phyloP scores from a whole-genome alignment of 2,329 filamentous ascomycete genomes.

The Magnaporthales sp. region DNA sequence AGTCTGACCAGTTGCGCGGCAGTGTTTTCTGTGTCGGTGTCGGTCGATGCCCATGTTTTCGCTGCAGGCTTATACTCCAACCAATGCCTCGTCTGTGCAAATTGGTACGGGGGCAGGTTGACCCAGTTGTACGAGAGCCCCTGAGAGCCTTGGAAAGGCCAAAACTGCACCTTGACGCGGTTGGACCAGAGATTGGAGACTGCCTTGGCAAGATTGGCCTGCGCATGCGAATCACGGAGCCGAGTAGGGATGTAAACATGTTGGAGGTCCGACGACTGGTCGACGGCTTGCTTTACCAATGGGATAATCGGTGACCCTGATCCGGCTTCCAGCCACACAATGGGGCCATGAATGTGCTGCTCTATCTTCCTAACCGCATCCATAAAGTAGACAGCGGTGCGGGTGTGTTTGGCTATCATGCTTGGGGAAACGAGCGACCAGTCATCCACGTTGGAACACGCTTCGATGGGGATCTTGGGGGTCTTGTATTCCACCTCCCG shows the following conservation, averaged over 20 bases:
- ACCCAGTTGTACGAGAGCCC: conserved; percentile 14
- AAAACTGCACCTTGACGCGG: conserved; percentile 25
- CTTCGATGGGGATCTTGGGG: conserved; percentile 22
- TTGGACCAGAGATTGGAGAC: conserved; percentile 27
- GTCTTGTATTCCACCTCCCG: conserved; percentile 19
- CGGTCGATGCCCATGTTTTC: too few species aligned
- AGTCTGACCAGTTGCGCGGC: too few species aligned
- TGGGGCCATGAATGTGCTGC: conserved; percentile 11
- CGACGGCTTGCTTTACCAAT: conserved; percentile 14
- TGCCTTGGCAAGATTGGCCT: conserved; percentile 13
- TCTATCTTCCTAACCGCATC: conserved; percentile 29
- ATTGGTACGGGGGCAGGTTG: conserved; percentile 30
- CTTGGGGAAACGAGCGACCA: neutral
- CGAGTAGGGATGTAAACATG: too few species aligned
- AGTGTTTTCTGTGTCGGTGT: too few species aligned
- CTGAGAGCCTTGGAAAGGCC: conserved; percentile 24
- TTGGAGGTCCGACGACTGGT: conserved; percentile 5
- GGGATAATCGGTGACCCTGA: conserved; percentile 28
- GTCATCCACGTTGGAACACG: conserved; percentile 10
- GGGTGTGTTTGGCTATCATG: conserved; percentile 25
- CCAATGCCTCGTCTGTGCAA: conserved; percentile 28
- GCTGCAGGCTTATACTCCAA: conserved; percentile 15
- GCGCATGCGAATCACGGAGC: too few species aligned
- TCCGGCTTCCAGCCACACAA: conserved; percentile 32
- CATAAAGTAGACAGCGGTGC: conserved; percentile 33